phyloP scores from a whole-genome alignment of 1,284 basidiomycete genomes.

The Agroathelia rolfsii region DNA sequence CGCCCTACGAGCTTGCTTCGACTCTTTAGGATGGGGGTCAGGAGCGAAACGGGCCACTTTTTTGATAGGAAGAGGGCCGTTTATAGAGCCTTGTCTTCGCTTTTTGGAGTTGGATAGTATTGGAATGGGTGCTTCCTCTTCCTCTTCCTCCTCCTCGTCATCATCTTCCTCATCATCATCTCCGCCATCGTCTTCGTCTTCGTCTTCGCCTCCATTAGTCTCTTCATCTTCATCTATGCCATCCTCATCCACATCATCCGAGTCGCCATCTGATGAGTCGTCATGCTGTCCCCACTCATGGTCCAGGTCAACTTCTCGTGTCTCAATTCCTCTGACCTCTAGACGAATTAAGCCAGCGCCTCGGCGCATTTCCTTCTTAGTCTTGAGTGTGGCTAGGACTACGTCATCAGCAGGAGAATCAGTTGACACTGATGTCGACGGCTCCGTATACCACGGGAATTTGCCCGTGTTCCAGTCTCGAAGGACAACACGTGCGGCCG shows the following conservation, averaged over 20 bases:
- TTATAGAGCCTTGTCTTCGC: too few species aligned
- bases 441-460: constrained; percentile 71
- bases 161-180: constrained; percentile 18
- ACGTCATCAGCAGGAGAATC: constrained; percentile 26
- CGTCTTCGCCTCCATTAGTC: constrained; percentile 15
- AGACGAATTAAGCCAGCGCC: constrained; percentile 52
- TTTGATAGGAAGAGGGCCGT: constrained; percentile 33
- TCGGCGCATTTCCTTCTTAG: constrained; percentile 57
- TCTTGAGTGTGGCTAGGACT: constrained; percentile 38
- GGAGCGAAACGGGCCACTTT: constrained; percentile 33
- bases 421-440: constrained; percentile 29
- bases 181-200: constrained; percentile 16
- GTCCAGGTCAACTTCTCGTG: constrained; percentile 45
- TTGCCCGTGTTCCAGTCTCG: constrained; percentile 85
- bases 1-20: constrained; percentile 22
- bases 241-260: constrained; percentile 14
- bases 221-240: constrained; percentile 16
- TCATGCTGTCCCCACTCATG: constrained; percentile 36
- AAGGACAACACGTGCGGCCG: constrained; percentile 75
- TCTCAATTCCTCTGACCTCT: constrained; percentile 38
- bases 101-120: too few species aligned
- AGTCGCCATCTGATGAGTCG: constrained; percentile 18
- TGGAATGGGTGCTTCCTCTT: too few species aligned
- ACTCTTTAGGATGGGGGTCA: constrained; percentile 19
- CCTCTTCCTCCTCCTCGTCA: constrained; percentile 16